Evolutionary conservation across 148 eudicot genomes (phyloP).

Genomic region (Amaranthus palmeri): DNA sequence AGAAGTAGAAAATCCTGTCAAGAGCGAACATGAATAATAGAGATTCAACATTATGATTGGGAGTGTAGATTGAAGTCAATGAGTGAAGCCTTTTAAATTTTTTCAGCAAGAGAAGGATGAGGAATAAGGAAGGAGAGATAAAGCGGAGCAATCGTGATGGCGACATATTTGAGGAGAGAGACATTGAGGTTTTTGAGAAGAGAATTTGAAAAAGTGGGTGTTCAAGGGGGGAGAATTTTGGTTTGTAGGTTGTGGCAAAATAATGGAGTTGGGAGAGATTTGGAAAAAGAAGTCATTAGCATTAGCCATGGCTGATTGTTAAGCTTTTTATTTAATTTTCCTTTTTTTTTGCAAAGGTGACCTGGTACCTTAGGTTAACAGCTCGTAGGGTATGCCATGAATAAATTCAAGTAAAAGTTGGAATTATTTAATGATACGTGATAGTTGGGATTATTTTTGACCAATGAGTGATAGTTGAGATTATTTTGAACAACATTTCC

Average conservation of each 20-base stretch:
- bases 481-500: too few relatives aligned
- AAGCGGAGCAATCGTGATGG: conserved; percentile 34
- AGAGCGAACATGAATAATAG: conserved; percentile 79
- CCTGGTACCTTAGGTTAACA: too few relatives aligned
- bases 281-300: conserved; percentile 9
- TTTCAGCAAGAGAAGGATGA: conserved; percentile 70
- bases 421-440: too few relatives aligned
- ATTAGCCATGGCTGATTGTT: conserved; percentile 53
- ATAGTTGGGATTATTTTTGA: too few relatives aligned
- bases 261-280: not conserved
- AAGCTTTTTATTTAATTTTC: not conserved
- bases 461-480: too few relatives aligned
- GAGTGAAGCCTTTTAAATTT: conserved; percentile 74
- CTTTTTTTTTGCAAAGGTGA: too few relatives aligned
- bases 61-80: conserved; percentile 86
- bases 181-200: conserved; percentile 19
- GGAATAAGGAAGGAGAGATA: conserved; percentile 43
- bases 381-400: too few relatives aligned
- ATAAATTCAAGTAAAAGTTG: too few relatives aligned
- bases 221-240: conserved; percentile 14
- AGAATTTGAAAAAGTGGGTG: conserved; percentile 23
- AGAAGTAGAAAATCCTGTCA: conserved; percentile 81
- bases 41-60: conserved; percentile 79
- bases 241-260: conserved; percentile 30
- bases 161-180: conserved; percentile 26